A percentile compares a stretch with the other conserved stretches of the same genome.
Evolutionary conservation across 2,329 filamentous ascomycete species (phyloP).

Genomic region (Hirsutella rhossiliensis): DNA sequence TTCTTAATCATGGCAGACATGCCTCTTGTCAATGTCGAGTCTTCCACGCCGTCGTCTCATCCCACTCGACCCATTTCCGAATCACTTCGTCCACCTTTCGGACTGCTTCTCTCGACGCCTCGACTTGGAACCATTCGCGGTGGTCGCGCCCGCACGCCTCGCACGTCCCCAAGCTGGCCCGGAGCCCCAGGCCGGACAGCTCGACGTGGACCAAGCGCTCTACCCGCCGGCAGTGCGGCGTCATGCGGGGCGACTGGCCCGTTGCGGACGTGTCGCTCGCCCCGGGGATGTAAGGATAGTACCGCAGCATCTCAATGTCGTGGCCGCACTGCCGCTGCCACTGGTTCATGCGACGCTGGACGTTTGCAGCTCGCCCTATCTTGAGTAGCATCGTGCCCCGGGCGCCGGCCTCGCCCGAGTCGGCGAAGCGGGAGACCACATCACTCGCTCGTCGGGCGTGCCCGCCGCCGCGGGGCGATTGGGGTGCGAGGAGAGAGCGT

Average conservation of each 20-base stretch:
- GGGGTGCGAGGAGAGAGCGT: conserved; percentile 44
- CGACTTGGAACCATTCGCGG: conserved; percentile 89
- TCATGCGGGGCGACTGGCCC: conserved; percentile 44
- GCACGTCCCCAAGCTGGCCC: conserved; percentile 48
- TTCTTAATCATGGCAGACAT: neutral
- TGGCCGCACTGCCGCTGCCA: conserved; percentile 92
- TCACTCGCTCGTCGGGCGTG: conserved; percentile 39
- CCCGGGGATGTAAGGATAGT: conserved; percentile 69
- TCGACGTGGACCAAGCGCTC: conserved; percentile 88
- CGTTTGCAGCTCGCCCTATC: conserved; percentile 62
- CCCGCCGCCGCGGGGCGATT: conserved; percentile 22
- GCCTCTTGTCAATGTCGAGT: neutral
- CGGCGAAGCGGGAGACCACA: conserved; percentile 38
- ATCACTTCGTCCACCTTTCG: conserved; percentile 57
- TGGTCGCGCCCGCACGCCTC: conserved; percentile 73
- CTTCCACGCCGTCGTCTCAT: conserved; percentile 32
- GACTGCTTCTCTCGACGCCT: conserved; percentile 59
- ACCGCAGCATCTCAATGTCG: conserved; percentile 75
- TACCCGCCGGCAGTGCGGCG: conserved; percentile 76
- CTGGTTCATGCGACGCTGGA: conserved; percentile 81
- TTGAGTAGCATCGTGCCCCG: conserved; percentile 56
- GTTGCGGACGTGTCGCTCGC: conserved; percentile 14
- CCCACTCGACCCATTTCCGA: conserved; percentile 78
- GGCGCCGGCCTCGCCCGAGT: conserved; percentile 11
- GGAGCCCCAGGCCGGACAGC: conserved; percentile 50